These are phyloP conservation scores for Cordyceps militaris DNA, from an alignment of 2,329 filamentous ascomycete species.

Conservation along the genomic window DNA sequence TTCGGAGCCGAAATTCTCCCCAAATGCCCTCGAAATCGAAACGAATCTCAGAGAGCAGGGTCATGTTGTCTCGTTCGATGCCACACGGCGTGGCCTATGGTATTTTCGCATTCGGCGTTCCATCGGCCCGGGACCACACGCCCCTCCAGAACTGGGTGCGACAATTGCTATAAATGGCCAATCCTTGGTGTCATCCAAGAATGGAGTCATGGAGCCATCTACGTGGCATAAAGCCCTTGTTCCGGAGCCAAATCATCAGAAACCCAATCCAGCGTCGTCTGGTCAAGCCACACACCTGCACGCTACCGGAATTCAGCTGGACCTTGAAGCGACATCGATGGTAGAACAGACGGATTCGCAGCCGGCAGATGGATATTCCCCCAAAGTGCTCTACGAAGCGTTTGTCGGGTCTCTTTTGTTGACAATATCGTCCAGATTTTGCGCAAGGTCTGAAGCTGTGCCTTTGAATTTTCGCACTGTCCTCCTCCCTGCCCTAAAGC, in stretches of 20 bases:
- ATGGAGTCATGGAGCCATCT: slow-evolving; percentile 4
- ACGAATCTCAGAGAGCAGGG: slow-evolving; percentile 43
- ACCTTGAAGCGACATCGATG: slow-evolving; percentile 21
- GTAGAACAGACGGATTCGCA: slow-evolving; percentile 15
- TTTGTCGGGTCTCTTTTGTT: slow-evolving; percentile 47
- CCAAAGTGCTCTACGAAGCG: slow-evolving; percentile 44
- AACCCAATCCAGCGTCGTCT: neutral
- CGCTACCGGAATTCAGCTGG: slow-evolving; percentile 14
- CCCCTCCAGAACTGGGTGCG: slow-evolving; percentile 6
- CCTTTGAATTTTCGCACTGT: slow-evolving; percentile 48
- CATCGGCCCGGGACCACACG: slow-evolving; percentile 26
- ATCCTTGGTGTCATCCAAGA: neutral
- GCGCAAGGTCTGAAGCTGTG: slow-evolving; percentile 40
- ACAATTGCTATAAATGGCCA: slow-evolving; percentile 3
- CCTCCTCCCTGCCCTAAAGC: slow-evolving; percentile 33
- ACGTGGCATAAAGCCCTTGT: slow-evolving; percentile 4
- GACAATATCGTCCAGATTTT: slow-evolving; percentile 44
- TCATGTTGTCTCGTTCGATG: slow-evolving; percentile 47
- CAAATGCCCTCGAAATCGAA: slow-evolving; percentile 45
- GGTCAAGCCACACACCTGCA: slow-evolving; percentile 12
- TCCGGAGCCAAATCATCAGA: neutral
- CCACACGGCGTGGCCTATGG: slow-evolving; percentile 45
- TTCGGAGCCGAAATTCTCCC: slow-evolving; percentile 36
- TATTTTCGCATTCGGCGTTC: slow-evolving; percentile 43
- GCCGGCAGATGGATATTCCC: slow-evolving; percentile 19